These are phyloP conservation scores for Aurinia saxatilis DNA, from an alignment of 345 rosid genomes.

Conservation along the genomic window DNA sequence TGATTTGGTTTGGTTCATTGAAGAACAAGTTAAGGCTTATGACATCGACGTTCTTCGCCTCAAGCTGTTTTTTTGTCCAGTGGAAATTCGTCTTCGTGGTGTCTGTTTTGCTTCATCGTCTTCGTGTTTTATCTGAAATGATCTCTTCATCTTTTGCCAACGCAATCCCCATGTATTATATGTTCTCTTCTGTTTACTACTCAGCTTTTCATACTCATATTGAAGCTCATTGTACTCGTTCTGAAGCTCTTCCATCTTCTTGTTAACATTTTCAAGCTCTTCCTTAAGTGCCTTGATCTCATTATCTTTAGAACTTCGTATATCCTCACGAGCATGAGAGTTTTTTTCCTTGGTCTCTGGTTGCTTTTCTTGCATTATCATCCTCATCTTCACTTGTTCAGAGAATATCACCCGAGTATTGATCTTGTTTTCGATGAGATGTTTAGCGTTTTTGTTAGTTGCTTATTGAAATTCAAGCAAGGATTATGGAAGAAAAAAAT, in stretches of 20 bases:
- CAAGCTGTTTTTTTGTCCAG: conserved; percentile 17
- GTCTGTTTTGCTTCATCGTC: conserved; percentile 31
- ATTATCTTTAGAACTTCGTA: conserved; percentile 31
- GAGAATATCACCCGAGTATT: conserved; percentile 60
- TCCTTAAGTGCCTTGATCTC: conserved; percentile 46
- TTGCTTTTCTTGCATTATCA: conserved; percentile 54
- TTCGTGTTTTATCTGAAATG: conserved; percentile 40
- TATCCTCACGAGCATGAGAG: conserved; percentile 35
- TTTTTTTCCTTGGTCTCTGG: conserved; percentile 30
- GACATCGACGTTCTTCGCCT: conserved; percentile 24
- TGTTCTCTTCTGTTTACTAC: conserved; percentile 38
- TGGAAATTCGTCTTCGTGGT: conserved; percentile 24
- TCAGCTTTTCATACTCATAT: conserved; percentile 45
- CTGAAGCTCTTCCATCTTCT: conserved; percentile 55
- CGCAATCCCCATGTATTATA: conserved; percentile 31
- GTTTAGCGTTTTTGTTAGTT: neutral
- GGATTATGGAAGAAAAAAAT: neutral
- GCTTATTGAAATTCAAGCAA: neutral
- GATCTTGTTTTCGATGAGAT: neutral
- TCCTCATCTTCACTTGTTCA: conserved; percentile 77
- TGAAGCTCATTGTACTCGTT: conserved; percentile 62
- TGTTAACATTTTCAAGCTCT: conserved; percentile 55
- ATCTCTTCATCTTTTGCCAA: conserved; percentile 50
- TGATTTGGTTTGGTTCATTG: too few species aligned
- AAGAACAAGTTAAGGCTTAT: too few species aligned